Percentiles rank a stretch among this genome's conserved stretches.
These are phyloP conservation scores for Chaetomium sp. DNA, from an alignment of 2,329 filamentous ascomycete genomes.

Conservation along the genomic window DNA sequence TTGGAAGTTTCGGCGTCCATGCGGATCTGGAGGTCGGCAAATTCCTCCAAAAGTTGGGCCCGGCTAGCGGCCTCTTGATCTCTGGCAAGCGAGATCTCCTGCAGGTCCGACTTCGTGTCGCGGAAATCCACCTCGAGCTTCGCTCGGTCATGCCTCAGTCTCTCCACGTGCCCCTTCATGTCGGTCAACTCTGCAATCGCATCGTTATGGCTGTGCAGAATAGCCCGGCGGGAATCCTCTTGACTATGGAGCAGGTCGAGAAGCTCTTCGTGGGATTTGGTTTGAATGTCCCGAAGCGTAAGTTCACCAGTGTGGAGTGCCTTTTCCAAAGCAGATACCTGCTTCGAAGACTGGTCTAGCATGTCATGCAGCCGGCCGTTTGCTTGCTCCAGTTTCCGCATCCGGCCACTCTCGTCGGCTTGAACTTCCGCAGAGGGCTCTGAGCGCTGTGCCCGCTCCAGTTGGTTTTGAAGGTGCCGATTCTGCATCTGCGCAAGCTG, in stretches of 20 bases:
- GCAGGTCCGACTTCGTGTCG: constrained; percentile 78
- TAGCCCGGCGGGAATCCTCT: constrained; percentile 79
- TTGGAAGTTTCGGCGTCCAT: constrained; percentile 87
- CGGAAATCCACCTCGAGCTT: constrained; percentile 83
- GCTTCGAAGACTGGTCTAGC: constrained; percentile 90
- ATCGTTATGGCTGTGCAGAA: constrained; percentile 83
- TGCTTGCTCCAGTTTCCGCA: constrained; percentile 89
- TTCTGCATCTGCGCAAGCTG: constrained; percentile 96
- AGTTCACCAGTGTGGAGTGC: constrained; percentile 85
- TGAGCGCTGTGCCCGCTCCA: constrained; percentile 72
- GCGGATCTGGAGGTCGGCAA: constrained; percentile 88
- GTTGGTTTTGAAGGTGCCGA: constrained; percentile 83
- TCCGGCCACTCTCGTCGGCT: constrained; percentile 74
- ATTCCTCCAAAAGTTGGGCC: constrained; percentile 86
- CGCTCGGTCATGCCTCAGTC: constrained; percentile 78
- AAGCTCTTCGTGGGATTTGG: constrained; percentile 91
- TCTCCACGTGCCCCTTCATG: constrained; percentile 84
- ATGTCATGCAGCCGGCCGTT: constrained; percentile 91
- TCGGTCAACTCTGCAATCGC: constrained; percentile 83
- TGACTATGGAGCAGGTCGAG: constrained; percentile 91
- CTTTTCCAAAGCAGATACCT: constrained; percentile 85
- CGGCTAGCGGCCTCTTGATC: constrained; percentile 89
- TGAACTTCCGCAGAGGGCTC: constrained; percentile 63
- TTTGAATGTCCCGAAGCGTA: constrained; percentile 86
- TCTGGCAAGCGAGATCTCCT: constrained; percentile 74